Base-by-base conservation (phyloP, 805 yeast species). In the Candida khao-thaluensis region DNA sequence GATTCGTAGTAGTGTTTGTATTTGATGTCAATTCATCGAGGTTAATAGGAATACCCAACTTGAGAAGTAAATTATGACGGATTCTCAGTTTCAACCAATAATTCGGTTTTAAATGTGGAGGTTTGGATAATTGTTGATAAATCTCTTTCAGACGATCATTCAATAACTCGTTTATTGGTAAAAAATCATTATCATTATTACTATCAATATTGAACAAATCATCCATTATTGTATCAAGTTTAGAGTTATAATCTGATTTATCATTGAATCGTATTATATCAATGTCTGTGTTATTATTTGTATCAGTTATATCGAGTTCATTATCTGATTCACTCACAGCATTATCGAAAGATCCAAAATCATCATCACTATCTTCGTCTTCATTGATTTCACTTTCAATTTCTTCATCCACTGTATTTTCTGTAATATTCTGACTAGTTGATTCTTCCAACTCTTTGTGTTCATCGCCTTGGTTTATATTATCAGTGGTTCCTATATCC, bases 11-110 rank as follows among this genome's bases (percentile, higher is more conserved):
- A 14, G 29, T 25, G 24, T 43, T 39, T 11, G 28, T 25, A 3
- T n/a, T n/a, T n/a, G n/a, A n/a, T 22, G 44, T 47, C 15, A 68
- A 33, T 43, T 81, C 85, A 56, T 82, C 88, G 11, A 82, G 62
- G 50, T 82, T 82, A 28, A 85, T 74, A 0, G 95, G 95, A 2
- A 87, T 73, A 1, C 90, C 89, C 30, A 87, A 62, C 20, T 79
- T 74, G 14, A 81, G 65, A 22, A 84, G 65, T 22, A 87, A 59
- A 48, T 76, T 78, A 49, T 83, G 75, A 36, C 89, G 74, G 17
- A 84, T 71, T 14, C 79, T 68, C 53, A 85, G 81, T 38, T 72
- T 72, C 30, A 72, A 74, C 95, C 95, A 87, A 43, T 80, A 81
- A 12, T 81, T 72, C 1, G 82, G 84, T 20, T 71, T 71, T 23